phyloP scores from a whole-genome alignment of 257 asterid species.

The Misopates orontium region DNA sequence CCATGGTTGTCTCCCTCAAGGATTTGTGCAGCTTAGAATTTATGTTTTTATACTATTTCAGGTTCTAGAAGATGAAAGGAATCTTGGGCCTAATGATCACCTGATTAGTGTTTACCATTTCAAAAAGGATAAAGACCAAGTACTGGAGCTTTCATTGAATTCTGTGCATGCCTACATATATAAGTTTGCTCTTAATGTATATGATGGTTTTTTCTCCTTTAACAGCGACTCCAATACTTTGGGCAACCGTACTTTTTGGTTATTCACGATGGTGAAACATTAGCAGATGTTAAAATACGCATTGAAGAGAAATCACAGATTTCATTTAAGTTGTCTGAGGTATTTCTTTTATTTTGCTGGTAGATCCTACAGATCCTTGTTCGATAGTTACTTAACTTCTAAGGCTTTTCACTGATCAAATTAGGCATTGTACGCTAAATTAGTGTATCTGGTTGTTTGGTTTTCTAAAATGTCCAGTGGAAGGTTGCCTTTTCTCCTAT shows the following conservation, averaged over 20 bases:
- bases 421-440: slow-evolving; percentile 3
- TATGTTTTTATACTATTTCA: slow-evolving; percentile 32
- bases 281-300: slow-evolving; percentile 76
- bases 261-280: slow-evolving; percentile 86
- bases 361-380: slow-evolving; percentile 11
- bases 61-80: slow-evolving; percentile 93
- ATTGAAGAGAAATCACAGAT: slow-evolving; percentile 87
- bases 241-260: slow-evolving; percentile 96
- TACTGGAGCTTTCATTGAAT: slow-evolving; percentile 32
- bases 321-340: slow-evolving; percentile 85
- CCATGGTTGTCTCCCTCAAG: too few relatives aligned
- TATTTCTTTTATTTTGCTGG: slow-evolving; percentile 13
- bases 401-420: too few relatives aligned
- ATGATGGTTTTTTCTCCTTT: slow-evolving; percentile 6
- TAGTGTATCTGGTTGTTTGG: slow-evolving; percentile 16
- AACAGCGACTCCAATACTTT: slow-evolving; percentile 90
- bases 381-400: too few relatives aligned
- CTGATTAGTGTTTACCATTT: slow-evolving; percentile 86
- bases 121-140: slow-evolving; percentile 70
- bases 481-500: slow-evolving; percentile 84
- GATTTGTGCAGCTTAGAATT: slow-evolving; percentile 15
- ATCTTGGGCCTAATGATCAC: slow-evolving; percentile 76
- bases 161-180: slow-evolving; percentile 4
- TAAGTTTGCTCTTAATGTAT: background rate
- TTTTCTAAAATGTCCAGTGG: slow-evolving; percentile 60